Conservation (phyloP, 768 basidiomycete genomes). For the Chlorophyllum brunneum region DNA sequence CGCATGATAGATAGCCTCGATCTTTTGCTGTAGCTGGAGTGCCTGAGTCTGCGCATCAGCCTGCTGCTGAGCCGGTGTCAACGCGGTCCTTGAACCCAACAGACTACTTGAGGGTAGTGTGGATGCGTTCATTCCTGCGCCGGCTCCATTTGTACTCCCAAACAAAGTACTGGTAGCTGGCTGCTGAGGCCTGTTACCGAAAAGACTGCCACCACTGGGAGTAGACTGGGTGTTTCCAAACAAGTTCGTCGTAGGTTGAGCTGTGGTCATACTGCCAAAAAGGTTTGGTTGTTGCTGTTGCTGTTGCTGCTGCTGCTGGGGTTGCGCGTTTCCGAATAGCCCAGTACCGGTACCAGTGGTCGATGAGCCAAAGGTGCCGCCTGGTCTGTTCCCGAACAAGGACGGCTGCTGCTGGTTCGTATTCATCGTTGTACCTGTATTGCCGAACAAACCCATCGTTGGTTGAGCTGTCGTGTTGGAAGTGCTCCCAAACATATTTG, state of each 20-base stretch:
- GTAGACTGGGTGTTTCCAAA: slow-evolving; percentile 20
- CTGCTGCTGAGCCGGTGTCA: slow-evolving; percentile 39
- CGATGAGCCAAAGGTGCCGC: slow-evolving; percentile 25
- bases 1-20: slow-evolving; percentile 61
- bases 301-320: slow-evolving; percentile 27
- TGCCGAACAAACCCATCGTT: slow-evolving; percentile 21
- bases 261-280: slow-evolving; percentile 29
- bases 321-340: slow-evolving; percentile 22
- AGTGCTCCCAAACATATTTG: slow-evolving; percentile 21
- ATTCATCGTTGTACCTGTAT: slow-evolving; percentile 1
- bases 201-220: neutral
- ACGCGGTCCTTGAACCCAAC: slow-evolving; percentile 33
- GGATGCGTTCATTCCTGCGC: slow-evolving; percentile 25
- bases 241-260: slow-evolving; percentile 15
- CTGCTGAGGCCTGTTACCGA: slow-evolving; percentile 25
- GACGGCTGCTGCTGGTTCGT: slow-evolving; percentile 18
- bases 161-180: neutral
- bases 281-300: slow-evolving; percentile 21
- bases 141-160: slow-evolving; percentile 25
- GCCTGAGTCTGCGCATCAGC: slow-evolving; percentile 63
- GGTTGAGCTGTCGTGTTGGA: slow-evolving; percentile 18
- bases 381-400: slow-evolving; percentile 22
- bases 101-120: slow-evolving; percentile 29
- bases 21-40: slow-evolving; percentile 46
- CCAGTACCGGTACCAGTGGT: slow-evolving; percentile 13